Base-by-base conservation (phyloP, 805 yeast genomes). In the Starmerella roubikii region DNA sequence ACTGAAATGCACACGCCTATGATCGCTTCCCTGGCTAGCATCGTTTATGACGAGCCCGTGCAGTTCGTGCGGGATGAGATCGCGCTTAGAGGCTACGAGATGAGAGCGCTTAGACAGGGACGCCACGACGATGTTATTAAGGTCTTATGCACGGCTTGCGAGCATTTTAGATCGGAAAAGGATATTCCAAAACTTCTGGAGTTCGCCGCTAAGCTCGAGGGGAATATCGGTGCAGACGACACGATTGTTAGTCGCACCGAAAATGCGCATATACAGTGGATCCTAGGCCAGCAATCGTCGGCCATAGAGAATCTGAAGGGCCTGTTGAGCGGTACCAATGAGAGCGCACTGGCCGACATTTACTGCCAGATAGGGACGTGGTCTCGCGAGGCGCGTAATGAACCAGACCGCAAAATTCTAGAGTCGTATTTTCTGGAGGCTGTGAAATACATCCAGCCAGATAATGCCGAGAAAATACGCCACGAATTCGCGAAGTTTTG, bases 401-500 rank as follows among this genome's bases (percentile, higher is more conserved):
- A 78, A 41, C 64, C 76, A 10, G 71, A 84, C 0, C 63, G 69
- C 1, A 60, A 59, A 3, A 73, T 86, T 1, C 67, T 76, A 68
- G 56, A 60, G 1, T 61, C 65, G 5, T 78, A 77, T 51, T 73
- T 83, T 15, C 59, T 64, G 5, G 68, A 72, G 1, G 65, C 69
- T n/a, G 60, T 55, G 3, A 35, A 46, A 17, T 24, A 18, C 17
- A 30, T 39, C 21, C n/a, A 8, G 10, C 15, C 11, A 1, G 4
- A 3, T 12, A 21, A 40, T 13, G 29, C 35, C 4, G 71, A 76
- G 0, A 56, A 61, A 26, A 67, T 76, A 5, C 78, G 56, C 51
- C 77, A 71, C 44, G 62, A 66, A 2, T 67, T 79, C 48, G 96
- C 86, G 0, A 62, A 66, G 23, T 85, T 85, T 52, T 80, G 94